Percentiles rank a stretch among this genome's conserved stretches.
These are phyloP conservation scores for Pythium insidiosum DNA, from an alignment of 352 stramenopile genomes.

Conservation along the genomic window DNA sequence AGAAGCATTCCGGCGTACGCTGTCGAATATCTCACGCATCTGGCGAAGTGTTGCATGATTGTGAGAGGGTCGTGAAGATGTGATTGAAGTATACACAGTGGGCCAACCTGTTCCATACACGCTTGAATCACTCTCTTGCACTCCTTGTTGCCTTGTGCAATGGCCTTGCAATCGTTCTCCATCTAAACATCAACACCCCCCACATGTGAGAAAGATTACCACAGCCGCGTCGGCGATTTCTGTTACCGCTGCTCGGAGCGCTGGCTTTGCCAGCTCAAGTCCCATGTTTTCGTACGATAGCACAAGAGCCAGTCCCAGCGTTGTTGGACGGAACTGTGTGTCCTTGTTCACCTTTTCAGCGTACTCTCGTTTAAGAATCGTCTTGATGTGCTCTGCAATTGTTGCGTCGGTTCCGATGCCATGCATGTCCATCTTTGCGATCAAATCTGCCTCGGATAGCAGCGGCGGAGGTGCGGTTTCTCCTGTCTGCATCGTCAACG, in stretches of 20 bases:
- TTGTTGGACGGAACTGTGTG: constrained; percentile 92
- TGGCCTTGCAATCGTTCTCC: constrained; percentile 89
- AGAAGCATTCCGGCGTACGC: too few species aligned
- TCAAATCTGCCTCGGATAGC: constrained; percentile 90
- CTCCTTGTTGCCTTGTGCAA: constrained; percentile 73
- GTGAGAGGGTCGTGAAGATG: too few species aligned
- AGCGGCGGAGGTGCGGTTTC: constrained; percentile 82
- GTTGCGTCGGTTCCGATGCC: constrained; percentile 94
- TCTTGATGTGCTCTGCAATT: constrained; percentile 98
- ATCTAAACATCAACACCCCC: constrained; percentile 40
- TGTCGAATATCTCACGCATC: too few species aligned
- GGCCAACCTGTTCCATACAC: constrained; percentile 89
- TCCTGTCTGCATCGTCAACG: constrained; percentile 56
- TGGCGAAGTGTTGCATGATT: too few species aligned
- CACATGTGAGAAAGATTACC: not conserved
- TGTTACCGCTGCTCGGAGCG: constrained; percentile 83
- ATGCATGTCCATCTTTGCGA: constrained; percentile 92
- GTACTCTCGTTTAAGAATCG: constrained; percentile 97
- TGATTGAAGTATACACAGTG: too few species aligned
- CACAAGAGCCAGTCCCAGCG: constrained; percentile 85
- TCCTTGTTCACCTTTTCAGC: constrained; percentile 91
- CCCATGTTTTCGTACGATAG: constrained; percentile 91
- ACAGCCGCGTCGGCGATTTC: not conserved
- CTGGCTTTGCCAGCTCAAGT: constrained; percentile 94
- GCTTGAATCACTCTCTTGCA: constrained; percentile 60